A percentile compares a stretch with the other conserved stretches of the same genome.
phyloP scores from a whole-genome alignment of 495 filamentous ascomycete species.

The Tuber brumale region DNA sequence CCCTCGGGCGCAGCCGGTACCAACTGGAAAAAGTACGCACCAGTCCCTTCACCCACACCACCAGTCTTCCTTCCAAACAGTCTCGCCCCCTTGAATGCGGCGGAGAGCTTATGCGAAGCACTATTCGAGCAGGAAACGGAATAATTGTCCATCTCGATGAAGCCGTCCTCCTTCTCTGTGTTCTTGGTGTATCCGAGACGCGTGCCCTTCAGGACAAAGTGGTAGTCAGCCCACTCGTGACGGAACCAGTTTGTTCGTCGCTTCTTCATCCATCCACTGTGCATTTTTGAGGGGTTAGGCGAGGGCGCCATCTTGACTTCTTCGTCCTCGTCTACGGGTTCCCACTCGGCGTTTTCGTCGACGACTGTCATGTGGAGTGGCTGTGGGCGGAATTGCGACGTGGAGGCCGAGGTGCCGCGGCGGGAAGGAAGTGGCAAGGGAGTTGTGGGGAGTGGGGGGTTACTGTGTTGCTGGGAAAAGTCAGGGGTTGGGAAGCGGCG shows the following conservation, averaged over 20 bases:
- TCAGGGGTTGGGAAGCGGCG: slow-evolving; percentile 44
- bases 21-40: slow-evolving; percentile 84
- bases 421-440: slow-evolving; percentile 53
- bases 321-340: slow-evolving; percentile 43
- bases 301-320: slow-evolving; percentile 43
- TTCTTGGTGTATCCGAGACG: slow-evolving; percentile 75
- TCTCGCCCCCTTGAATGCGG: slow-evolving; percentile 79
- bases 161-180: slow-evolving; percentile 58
- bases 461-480: slow-evolving; percentile 25
- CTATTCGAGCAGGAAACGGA: slow-evolving; percentile 80
- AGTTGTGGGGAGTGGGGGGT: slow-evolving; percentile 50
- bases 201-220: slow-evolving; percentile 80
- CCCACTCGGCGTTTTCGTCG: slow-evolving; percentile 42
- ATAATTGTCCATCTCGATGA: slow-evolving; percentile 92
- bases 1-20: slow-evolving; percentile 60
- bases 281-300: slow-evolving; percentile 48
- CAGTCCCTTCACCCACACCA: slow-evolving; percentile 48
- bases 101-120: slow-evolving; percentile 67
- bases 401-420: slow-evolving; percentile 51
- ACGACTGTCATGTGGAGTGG: slow-evolving; percentile 41
- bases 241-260: slow-evolving; percentile 79
- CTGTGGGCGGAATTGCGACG: slow-evolving; percentile 39
- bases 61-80: slow-evolving; percentile 54
- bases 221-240: slow-evolving; percentile 88
- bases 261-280: slow-evolving; percentile 90